Base-by-base conservation (phyloP, 2,329 filamentous ascomycete species). In the Phaeosphaeria sp. region DNA sequence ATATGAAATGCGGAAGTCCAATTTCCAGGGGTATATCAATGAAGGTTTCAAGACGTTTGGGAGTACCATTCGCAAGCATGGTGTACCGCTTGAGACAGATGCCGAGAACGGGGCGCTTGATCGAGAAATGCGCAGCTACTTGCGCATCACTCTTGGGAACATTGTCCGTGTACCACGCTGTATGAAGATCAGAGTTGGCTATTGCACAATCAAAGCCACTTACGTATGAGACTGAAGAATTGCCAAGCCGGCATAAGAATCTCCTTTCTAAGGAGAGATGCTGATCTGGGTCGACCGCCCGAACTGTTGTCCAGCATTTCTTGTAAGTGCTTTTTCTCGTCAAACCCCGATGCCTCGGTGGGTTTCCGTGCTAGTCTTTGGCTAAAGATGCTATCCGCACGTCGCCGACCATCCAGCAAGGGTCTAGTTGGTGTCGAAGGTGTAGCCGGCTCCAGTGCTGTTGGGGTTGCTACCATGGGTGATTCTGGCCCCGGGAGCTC, bases 221-320 rank as follows among this genome's bases (percentile, higher is more conserved):
- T 81, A 93, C 90, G 93, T 68, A 97, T 92, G 23, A 98, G 81
- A 70, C 91, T 92, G 79, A 97, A 98, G 72, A 98, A 97, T 71
- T 97, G 94, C 93, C 93, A 98, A 1, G 95, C 95, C 39, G 94
- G 94, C 81, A 98, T 97, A 57, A 94, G 89, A 15, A 98, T 90
- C 68, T 96, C 93, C 72, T 94, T 97, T 63, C 84, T 72, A 57
- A 75, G 77, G 50, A 84, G 76, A 33, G 80, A 82, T 41, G 69
- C 66, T 46, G 74, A 72, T 22, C 74, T 64, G 71, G 76, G 73
- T 63, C 67, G 67, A 57, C 64, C 67, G 64, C 63, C 49, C 46
- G 69, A 70, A 56, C 76, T 72, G 33, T 70, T 70, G 46, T 68
- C 73, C 52, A 71, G 59, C 56, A 77, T 74, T 52, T 79, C 78